A percentile compares a stretch with the other conserved stretches of the same genome.
phyloP scores from a whole-genome alignment of 108 stramenopile genomes.

The Cafeteria roenbergensis region DNA sequence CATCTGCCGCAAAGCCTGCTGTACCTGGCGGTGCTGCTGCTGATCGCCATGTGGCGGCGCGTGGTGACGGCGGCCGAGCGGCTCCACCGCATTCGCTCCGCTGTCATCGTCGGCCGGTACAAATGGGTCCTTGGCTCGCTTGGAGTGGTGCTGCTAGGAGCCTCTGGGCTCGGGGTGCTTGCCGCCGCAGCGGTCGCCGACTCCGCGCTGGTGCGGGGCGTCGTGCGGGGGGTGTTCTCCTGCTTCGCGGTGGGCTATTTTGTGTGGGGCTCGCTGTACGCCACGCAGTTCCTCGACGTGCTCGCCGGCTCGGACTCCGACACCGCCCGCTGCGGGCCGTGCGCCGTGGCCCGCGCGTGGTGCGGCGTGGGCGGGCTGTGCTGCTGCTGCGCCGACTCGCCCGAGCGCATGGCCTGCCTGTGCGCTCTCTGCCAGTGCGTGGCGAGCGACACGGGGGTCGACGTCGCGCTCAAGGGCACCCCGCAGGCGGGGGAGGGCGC shows the following conservation, averaged over 20 bases:
- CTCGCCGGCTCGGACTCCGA: no score
- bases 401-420: no score
- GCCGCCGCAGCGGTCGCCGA: neutral
- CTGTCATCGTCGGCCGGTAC: neutral
- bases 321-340: no score
- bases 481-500: no score
- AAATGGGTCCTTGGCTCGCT: neutral
- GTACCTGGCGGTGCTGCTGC: neutral
- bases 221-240: neutral
- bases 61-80: neutral
- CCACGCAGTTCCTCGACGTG: neutral
- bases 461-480: no score
- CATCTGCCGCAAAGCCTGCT: neutral
- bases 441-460: no score
- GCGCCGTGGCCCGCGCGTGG: no score
- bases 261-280: neutral
- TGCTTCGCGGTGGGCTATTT: neutral
- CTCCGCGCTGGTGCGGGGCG: neutral
- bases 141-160: neutral
- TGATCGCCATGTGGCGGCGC: neutral
- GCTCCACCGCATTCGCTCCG: neutral
- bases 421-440: no score
- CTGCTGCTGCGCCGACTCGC: no score
- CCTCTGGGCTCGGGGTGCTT: neutral
- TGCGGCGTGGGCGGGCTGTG: no score